A percentile compares a stretch with the other conserved stretches of the same genome.
These are phyloP conservation scores for Podospora appendiculata DNA, from an alignment of 495 filamentous ascomycete genomes.

Conservation along the genomic window DNA sequence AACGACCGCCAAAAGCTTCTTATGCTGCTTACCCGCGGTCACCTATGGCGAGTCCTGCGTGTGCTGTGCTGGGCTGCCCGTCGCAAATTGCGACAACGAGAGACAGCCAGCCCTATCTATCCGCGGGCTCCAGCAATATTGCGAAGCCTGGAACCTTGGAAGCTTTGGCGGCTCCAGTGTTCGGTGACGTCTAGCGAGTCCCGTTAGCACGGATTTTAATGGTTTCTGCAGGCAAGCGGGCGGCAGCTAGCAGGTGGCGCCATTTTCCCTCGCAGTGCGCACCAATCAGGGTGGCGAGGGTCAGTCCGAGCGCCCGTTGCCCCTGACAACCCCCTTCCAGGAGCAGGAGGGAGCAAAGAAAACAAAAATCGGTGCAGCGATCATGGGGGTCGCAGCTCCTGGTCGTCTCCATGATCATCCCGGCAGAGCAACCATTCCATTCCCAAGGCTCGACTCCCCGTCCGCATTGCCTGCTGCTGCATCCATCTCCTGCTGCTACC, in stretches of 20 bases:
- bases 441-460: background rate
- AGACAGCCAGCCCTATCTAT: background rate
- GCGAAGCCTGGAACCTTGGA: background rate
- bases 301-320: background rate
- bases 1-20: too few relatives aligned
- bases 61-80: too few relatives aligned
- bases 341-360: conserved; percentile 4
- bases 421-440: conserved; percentile 15
- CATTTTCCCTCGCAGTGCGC: background rate
- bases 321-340: conserved; percentile 6
- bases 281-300: background rate
- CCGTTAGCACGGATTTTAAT: conserved; percentile 3
- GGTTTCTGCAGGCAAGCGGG: background rate
- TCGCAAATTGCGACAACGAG: too few relatives aligned
- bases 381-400: conserved; percentile 3
- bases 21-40: too few relatives aligned
- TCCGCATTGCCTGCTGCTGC: background rate
- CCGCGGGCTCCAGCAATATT: background rate
- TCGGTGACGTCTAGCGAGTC: conserved; percentile 7
- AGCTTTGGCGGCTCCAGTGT: background rate
- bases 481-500: conserved; percentile 8
- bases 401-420: conserved; percentile 3
- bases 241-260: conserved; percentile 1
- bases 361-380: conserved; percentile 15
- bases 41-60: too few relatives aligned